Evolutionary conservation across 179 eudicot species (phyloP), one percentile per base, ranked within the genome.

Genomic region (Patellifolia procumbens): DNA sequence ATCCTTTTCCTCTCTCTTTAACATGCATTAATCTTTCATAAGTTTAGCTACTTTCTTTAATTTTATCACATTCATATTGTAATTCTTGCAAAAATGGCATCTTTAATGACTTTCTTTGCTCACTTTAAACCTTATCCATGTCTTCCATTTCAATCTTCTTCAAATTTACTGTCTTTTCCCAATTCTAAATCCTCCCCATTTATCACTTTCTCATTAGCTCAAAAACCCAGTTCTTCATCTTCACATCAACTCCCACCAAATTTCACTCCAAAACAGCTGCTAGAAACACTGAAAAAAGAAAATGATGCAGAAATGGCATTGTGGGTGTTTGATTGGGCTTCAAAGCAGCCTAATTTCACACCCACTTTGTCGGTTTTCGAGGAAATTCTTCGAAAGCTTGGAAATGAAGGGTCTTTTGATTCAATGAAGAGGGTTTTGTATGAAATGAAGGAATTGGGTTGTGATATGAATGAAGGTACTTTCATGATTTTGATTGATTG

Each of bases 281-380:
- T 95, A 68, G 90, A 88, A 73, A 74, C 90, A 49, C 74, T 95
- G 24, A 85, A 89, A 46, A 71, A 74, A 32, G 88, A 89, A 74
- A 81, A 86, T 22, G 92, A 95, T 71, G 92, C 89, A 32, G 82
- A 84, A 60, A 82, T 88, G 67, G 93, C 89, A 0, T 80, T 95
- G 13, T 73, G 83, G 66, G 85, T 95, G 64, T 93, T 93, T 70
- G 84, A 89, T 68, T 93, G 96, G 97, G 99, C 99, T 52, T 86
- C 87, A 19, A 81, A 88, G 68, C 93, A 93, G 82, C 90, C 99
- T 11, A 84, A 79, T 83, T 95, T 95, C 84, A 74, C 29, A 13
- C 98, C 98, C 83, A 84, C 83, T 72, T 85, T 81, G 77, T 77
- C 87, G 15, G 55, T 95, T 65, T 93, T 83, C 60, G 92, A 93